Evolutionary conservation across 768 basidiomycete genomes (phyloP).

Genomic region (Neoboletus magnificus): DNA sequence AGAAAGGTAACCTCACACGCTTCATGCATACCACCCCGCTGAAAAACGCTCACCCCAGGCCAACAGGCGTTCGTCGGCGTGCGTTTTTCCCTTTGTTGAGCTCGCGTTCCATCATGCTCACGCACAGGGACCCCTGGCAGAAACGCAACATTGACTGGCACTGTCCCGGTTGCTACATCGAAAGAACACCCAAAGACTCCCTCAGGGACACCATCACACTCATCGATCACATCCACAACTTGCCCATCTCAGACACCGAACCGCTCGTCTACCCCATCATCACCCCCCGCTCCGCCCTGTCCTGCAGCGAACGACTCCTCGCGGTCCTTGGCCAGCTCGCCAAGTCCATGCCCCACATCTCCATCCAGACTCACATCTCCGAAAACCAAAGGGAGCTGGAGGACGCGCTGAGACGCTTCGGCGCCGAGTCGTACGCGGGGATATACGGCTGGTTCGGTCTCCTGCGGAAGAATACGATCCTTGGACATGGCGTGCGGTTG

Average conservation of each 20-base stretch:
- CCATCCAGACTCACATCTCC: constrained; percentile 88
- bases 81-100: constrained; percentile 21
- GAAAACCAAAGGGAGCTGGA: constrained; percentile 75
- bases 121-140: constrained; percentile 1
- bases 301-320: constrained; percentile 70
- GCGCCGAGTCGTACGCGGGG: constrained; percentile 62
- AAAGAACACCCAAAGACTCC: constrained; percentile 52
- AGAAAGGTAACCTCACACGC: constrained; percentile 39
- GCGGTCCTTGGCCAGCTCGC: constrained; percentile 56
- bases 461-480: constrained; percentile 70
- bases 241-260: constrained; percentile 37
- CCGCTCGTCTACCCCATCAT: constrained; percentile 83
- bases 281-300: constrained; percentile 91
- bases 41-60: constrained; percentile 38
- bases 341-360: constrained; percentile 49
- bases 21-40: neutral
- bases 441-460: constrained; percentile 78
- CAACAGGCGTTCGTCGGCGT: constrained; percentile 85
- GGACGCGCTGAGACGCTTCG: constrained; percentile 64
- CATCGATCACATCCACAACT: constrained; percentile 61
- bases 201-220: constrained; percentile 58
- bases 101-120: constrained; percentile 6
- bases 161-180: constrained; percentile 60
- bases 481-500: constrained; percentile 84
- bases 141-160: constrained; percentile 50